These are phyloP conservation scores for Leccinum uliginosum DNA, from an alignment of 768 basidiomycete genomes.

Conservation along the genomic window DNA sequence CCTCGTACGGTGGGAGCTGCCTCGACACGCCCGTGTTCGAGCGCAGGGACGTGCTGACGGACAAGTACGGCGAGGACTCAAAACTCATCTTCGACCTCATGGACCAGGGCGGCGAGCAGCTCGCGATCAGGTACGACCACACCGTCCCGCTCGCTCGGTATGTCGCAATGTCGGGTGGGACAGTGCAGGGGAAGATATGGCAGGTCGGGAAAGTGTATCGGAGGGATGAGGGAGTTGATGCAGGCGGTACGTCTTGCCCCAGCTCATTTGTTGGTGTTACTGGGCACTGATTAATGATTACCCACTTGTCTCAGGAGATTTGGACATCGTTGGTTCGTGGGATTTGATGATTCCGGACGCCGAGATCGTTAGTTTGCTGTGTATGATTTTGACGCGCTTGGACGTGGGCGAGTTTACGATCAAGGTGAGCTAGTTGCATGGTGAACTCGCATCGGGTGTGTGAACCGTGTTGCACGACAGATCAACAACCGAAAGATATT, in stretches of 20 bases:
- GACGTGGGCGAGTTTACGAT: constrained; percentile 94
- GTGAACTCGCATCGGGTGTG: neutral
- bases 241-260: constrained; percentile 68
- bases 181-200: constrained; percentile 79
- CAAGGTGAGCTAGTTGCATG: constrained; percentile 52
- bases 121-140: constrained; percentile 92
- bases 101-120: constrained; percentile 97
- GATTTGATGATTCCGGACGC: constrained; percentile 98
- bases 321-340: constrained; percentile 90
- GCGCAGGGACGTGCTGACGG: constrained; percentile 91
- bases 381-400: constrained; percentile 74
- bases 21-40: constrained; percentile 99
- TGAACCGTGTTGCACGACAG: constrained; percentile 34
- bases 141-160: constrained; percentile 96
- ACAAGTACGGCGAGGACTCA: constrained; percentile 96
- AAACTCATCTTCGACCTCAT: constrained; percentile 97
- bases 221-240: constrained; percentile 97
- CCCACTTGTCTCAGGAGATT: constrained; percentile 62
- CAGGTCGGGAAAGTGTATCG: constrained; percentile 99
- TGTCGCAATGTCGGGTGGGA: constrained; percentile 93
- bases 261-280: neutral
- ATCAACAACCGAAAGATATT: constrained; percentile 95
- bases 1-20: constrained; percentile 82
- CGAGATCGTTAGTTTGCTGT: constrained; percentile 78
- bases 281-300: neutral